Evolutionary conservation across 106 monocot species (phyloP).

Genomic region (Apostasia ramifera): DNA sequence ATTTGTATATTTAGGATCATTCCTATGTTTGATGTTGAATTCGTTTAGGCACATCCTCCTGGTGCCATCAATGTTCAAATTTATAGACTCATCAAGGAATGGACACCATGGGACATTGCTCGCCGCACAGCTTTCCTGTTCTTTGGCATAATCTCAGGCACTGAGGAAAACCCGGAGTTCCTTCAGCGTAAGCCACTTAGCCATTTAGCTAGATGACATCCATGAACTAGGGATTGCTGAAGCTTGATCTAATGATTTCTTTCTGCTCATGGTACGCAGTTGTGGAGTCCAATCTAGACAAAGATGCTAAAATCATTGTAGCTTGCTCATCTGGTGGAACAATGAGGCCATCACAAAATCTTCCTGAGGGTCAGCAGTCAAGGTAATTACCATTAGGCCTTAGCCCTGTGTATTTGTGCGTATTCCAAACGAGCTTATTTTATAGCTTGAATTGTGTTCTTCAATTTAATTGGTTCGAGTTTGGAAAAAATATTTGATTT

Average conservation of each 20-base stretch:
- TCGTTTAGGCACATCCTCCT: slow-evolving; percentile 66
- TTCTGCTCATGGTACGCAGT: slow-evolving; percentile 22
- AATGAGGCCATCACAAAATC: slow-evolving; percentile 73
- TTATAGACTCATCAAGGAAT: slow-evolving; percentile 92
- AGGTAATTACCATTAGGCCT: slow-evolving; percentile 25
- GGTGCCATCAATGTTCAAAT: slow-evolving; percentile 88
- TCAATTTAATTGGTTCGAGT: too few relatives aligned
- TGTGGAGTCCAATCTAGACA: slow-evolving; percentile 77
- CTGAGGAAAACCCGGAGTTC: slow-evolving; percentile 96
- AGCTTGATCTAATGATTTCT: background rate
- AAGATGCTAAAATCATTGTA: slow-evolving; percentile 92
- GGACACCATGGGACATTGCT: slow-evolving; percentile 97
- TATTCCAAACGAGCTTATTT: too few relatives aligned
- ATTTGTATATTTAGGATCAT: background rate
- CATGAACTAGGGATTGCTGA: background rate
- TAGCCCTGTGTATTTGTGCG: too few relatives aligned
- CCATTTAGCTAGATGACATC: background rate
- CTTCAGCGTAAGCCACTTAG: slow-evolving; percentile 42
- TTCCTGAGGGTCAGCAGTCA: slow-evolving; percentile 86
- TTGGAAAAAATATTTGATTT: too few relatives aligned
- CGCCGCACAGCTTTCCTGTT: slow-evolving; percentile 83
- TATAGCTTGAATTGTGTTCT: too few relatives aligned
- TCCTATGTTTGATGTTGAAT: slow-evolving; percentile 2
- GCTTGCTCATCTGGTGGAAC: slow-evolving; percentile 89
- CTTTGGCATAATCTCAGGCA: slow-evolving; percentile 90